phyloP scores from a whole-genome alignment of 192 early-diverging fungal genomes.

The Geranomyces variabilis region DNA sequence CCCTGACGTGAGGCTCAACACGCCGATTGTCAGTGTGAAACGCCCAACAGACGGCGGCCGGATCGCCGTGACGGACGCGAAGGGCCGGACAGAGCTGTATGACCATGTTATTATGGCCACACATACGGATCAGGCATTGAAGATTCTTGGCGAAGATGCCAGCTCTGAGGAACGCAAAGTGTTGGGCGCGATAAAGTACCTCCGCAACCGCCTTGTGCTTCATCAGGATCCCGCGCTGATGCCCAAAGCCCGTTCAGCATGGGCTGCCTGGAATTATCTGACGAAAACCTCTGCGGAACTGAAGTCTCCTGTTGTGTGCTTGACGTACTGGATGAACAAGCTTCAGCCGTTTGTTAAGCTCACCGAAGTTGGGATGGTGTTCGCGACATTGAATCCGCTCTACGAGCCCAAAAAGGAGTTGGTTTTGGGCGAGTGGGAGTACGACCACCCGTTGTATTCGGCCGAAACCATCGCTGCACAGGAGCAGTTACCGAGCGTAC shows the following conservation, averaged over 20 bases:
- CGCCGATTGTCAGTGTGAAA: conserved; percentile 36
- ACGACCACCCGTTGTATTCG: conserved; percentile 56
- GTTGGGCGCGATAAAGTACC: conserved; percentile 51
- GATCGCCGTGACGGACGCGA: conserved; percentile 39
- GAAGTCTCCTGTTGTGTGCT: conserved; percentile 41
- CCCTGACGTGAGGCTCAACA: conserved; percentile 43
- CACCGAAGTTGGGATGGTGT: conserved; percentile 50
- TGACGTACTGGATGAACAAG: conserved; percentile 70
- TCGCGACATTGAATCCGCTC: conserved; percentile 66
- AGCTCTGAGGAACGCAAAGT: conserved; percentile 52
- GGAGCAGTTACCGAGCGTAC: conserved; percentile 45
- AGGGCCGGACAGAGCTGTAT: conserved; percentile 42
- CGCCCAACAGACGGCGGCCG: conserved; percentile 26
- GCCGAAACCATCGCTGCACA: conserved; percentile 58
- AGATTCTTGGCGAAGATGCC: conserved; percentile 57
- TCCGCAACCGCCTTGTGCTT: conserved; percentile 54
- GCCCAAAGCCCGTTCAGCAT: conserved; percentile 50
- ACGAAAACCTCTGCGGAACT: conserved; percentile 39
- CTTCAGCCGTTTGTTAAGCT: conserved; percentile 57
- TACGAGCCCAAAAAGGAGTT: conserved; percentile 46
- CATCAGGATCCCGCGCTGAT: conserved; percentile 62
- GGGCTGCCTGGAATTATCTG: conserved; percentile 68
- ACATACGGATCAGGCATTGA: conserved; percentile 61
- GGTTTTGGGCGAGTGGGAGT: conserved; percentile 50
- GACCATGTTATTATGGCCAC: conserved; percentile 66